Evolutionary conservation across 768 basidiomycete genomes (phyloP), one percentile per base, ranked within the genome.

Genomic region (Suillus alpinus): DNA sequence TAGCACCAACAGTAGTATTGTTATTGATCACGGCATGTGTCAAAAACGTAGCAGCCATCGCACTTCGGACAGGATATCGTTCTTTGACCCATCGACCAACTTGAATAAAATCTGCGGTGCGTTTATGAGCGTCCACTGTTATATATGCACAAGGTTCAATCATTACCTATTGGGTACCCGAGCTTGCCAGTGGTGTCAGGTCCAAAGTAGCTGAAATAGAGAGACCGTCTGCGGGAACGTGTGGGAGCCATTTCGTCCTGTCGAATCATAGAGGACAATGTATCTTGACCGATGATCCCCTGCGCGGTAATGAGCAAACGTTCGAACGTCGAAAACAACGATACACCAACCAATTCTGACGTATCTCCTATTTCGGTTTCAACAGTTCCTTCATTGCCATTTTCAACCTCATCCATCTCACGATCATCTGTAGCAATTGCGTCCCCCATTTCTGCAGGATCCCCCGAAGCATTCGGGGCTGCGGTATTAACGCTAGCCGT

Each of bases 201-300:
- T 59, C 69, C 69, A 46, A 73, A 73, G 6, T 73, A 68, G 43
- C 69, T 73, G 61, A 78, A 80, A 65, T 80, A 81, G 65, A 82
- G 82, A 56, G 81, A 79, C 61, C 89, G 76, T 61, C 88, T 78
- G 31, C 87, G 77, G 36, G 83, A 78, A 49, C 87, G 82, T 32
- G 78, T 73, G 8, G 87, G 86, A 26, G 81, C 75, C 62, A 83
- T 74, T 71, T 91, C 90, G 63, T 92, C 90, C 56, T 86, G 85
- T 41, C 85, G 81, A 66, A 92, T 91, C 86, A 90, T 89, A 18
- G 82, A 76, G 56, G 84, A 82, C 44, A 92, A 76, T 7, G 88
- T 84, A 66, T 92, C 89, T 64, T 91, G 88, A 18, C 87, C 82
- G 56, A 91, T 87, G 7, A 67, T 65, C n/a, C 89, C 89, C 89